Conservation (phyloP, 345 rosid genomes). For the Lepidium africanum region DNA sequence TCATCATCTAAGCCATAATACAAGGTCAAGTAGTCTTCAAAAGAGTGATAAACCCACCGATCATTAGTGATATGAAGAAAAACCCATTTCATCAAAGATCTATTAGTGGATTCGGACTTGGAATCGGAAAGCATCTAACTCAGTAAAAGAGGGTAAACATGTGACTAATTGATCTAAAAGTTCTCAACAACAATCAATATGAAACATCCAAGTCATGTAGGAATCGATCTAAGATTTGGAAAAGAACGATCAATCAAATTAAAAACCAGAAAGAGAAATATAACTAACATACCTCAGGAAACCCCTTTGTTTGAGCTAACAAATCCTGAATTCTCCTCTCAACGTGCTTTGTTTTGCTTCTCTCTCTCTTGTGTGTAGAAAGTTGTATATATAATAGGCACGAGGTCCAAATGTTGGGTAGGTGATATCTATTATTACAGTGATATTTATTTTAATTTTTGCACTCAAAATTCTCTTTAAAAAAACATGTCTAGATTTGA, state of each 20-base stretch:
- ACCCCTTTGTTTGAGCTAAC: conserved; percentile 24
- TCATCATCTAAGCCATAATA: not conserved
- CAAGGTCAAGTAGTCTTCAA: not conserved
- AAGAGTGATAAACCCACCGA: conserved; percentile 1
- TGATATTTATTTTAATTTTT: too few species aligned
- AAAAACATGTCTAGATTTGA: too few species aligned
- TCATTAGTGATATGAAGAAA: not conserved
- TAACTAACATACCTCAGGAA: conserved; percentile 33
- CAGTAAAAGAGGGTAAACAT: not conserved
- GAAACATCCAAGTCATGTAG: too few species aligned
- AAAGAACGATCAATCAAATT: not conserved
- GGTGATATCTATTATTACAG: not conserved
- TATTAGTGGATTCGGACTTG: not conserved
- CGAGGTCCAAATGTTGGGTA: conserved; percentile 4
- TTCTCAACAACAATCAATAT: too few species aligned
- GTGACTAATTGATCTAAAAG: not conserved
- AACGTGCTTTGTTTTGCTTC: not conserved
- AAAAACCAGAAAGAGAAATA: not conserved
- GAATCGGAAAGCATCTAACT: not conserved
- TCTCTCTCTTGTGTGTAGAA: not conserved
- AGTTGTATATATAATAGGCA: not conserved
- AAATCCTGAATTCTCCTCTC: not conserved
- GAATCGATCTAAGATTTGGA: not conserved
- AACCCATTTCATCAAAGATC: not conserved
- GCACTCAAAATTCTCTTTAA: too few species aligned